A percentile compares a stretch with the other conserved stretches of the same genome.
phyloP scores from a whole-genome alignment of 83 land plant genomes.

The Larix sibirica region DNA sequence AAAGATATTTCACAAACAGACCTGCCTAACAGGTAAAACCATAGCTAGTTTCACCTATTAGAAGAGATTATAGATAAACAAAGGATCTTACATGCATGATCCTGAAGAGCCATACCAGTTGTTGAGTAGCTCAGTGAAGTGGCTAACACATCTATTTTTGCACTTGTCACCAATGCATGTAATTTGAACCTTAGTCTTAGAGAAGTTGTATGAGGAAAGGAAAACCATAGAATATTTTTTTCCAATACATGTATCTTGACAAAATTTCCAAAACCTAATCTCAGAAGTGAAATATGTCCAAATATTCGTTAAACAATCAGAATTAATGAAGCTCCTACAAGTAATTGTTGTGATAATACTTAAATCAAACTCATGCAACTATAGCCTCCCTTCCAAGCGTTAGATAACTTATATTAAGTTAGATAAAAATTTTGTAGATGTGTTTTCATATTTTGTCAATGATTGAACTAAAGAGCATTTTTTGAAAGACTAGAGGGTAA shows the following conservation, averaged over 20 bases:
- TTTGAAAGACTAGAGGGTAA: neutral
- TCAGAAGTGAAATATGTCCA: neutral
- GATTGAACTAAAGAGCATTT: neutral
- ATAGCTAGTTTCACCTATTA: neutral
- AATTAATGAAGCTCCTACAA: neutral
- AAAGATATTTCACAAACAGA: neutral
- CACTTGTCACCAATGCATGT: constrained; percentile 71
- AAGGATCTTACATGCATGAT: constrained; percentile 56
- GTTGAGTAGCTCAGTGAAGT: constrained; percentile 58
- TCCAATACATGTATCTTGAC: neutral
- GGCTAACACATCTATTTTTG: constrained; percentile 34
- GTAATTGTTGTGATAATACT: neutral
- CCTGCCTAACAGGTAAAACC: neutral
- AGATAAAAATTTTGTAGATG: neutral
- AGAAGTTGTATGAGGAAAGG: neutral
- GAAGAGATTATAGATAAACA: neutral
- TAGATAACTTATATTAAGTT: neutral
- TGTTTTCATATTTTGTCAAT: neutral
- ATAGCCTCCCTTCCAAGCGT: neutral
- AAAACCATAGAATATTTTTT: neutral
- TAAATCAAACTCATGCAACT: neutral
- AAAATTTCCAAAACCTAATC: neutral
- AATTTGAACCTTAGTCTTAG: neutral
- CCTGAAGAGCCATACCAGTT: constrained; percentile 61
- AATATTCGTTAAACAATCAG: neutral